phyloP scores from a whole-genome alignment of 805 yeast genomes.

The Tetrapisispora iriomotensis region DNA sequence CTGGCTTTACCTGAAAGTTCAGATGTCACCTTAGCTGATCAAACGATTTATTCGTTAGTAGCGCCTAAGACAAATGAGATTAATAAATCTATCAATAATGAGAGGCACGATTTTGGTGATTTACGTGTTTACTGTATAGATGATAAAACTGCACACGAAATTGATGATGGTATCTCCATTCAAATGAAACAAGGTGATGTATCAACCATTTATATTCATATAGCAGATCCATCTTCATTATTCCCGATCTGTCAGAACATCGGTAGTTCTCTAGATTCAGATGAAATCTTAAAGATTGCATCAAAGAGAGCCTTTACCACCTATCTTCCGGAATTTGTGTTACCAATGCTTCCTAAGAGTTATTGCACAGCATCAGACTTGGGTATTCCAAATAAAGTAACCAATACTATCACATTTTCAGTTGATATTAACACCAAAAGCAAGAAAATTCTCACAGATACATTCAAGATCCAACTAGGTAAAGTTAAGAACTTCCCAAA shows the following conservation, averaged over 20 bases:
- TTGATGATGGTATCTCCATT: constrained; percentile 86
- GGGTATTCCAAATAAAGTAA: constrained; percentile 33
- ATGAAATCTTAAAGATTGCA: constrained; percentile 43
- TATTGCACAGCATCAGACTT: constrained; percentile 44
- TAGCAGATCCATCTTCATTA: constrained; percentile 81
- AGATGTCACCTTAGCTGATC: constrained; percentile 35
- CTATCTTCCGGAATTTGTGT: constrained; percentile 58
- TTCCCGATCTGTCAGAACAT: constrained; percentile 29
- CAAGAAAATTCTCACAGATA: constrained; percentile 15
- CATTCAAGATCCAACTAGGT: constrained; percentile 34
- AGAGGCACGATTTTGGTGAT: constrained; percentile 35
- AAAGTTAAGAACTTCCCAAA: constrained; percentile 37
- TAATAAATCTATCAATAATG: constrained; percentile 4
- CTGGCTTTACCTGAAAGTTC: constrained; percentile 40
- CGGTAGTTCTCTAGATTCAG: background rate
- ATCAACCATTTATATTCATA: constrained; percentile 52
- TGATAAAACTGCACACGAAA: constrained; percentile 68
- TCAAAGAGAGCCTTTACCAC: constrained; percentile 52
- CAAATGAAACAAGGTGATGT: constrained; percentile 23
- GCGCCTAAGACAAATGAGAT: constrained; percentile 1
- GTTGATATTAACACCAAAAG: constrained; percentile 22
- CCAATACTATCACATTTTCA: constrained; percentile 43
- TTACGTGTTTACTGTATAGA: constrained; percentile 75
- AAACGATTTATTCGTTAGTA: constrained; percentile 24
- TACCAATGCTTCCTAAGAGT: constrained; percentile 60